Evolutionary conservation across 257 asterid species (phyloP), one percentile per base, ranked within the genome.

Genomic region (Leonotis leonurus): DNA sequence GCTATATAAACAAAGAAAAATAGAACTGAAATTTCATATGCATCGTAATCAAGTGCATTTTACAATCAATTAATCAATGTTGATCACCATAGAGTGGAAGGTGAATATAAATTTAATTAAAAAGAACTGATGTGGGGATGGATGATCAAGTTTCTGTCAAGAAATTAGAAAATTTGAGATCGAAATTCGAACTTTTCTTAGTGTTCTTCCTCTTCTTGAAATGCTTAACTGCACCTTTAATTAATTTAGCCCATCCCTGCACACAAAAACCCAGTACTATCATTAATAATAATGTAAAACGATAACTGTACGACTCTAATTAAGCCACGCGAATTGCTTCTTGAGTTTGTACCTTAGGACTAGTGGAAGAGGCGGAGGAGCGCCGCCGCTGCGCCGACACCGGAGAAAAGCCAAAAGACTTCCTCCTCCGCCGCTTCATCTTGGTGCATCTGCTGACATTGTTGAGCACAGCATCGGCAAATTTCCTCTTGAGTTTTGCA

Each of bases 181-280:
- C 75, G 41, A 69, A 63, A 51, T 45, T 56, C 8, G 69, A 22
- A 24, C 64, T 79, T 40, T 67, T 78, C 80, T 72, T 87, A 45
- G 58, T 73, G 52, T 33, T 79, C 76, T 70, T 82, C 76, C 70
- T 79, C 82, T 80, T 86, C 85, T 89, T 89, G 85, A 89, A 82
- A 45, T 81, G 81, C 69, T 84, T 83, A 1, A 83, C 70, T 14
- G 91, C 97, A 17, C 86, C 94, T 73, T 78, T 86, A 73, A 86
- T 68, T 69, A 81, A 77, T 75, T 79, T 84, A 60, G 55, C 79
- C 90, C 91, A 89, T 61, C 80, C 85, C 87, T 86, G 67, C 54
- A 52, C 52, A 44, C 20, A 39, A 13, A 39, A 35, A 2, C 27
- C 2, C 25, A 46, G 26, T n/a, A n/a, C 6, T 21, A 20, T n/a